phyloP scores from a whole-genome alignment of 331 rosid genomes.

The Malus hybrid region DNA sequence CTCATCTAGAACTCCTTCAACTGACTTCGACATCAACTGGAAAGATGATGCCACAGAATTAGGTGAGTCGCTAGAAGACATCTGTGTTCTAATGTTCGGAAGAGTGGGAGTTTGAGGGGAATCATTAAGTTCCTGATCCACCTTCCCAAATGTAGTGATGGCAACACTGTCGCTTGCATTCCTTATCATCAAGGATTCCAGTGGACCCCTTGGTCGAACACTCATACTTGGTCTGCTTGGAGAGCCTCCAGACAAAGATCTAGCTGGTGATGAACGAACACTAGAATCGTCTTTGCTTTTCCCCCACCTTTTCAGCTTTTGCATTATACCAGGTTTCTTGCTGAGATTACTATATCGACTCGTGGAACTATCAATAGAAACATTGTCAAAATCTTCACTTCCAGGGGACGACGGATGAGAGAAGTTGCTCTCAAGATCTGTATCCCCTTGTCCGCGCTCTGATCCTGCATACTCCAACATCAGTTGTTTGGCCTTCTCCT shows the following conservation, averaged over 20 bases:
- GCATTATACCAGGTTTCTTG: constrained; percentile 68
- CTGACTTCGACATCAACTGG: constrained; percentile 89
- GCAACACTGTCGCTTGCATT: constrained; percentile 63
- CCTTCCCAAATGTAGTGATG: constrained; percentile 69
- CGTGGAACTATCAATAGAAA: constrained; percentile 61
- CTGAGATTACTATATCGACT: constrained; percentile 59
- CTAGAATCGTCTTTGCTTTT: constrained; percentile 76
- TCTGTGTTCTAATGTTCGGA: constrained; percentile 39
- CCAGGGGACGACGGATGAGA: constrained; percentile 94
- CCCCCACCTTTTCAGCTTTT: constrained; percentile 84
- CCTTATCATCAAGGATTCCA: constrained; percentile 73
- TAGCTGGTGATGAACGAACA: constrained; percentile 50
- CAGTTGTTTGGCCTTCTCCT: constrained; percentile 72
- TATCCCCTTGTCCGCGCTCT: constrained; percentile 91
- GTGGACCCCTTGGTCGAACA: constrained; percentile 51
- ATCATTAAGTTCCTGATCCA: constrained; percentile 44
- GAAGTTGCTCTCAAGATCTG: constrained; percentile 79
- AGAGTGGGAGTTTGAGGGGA: constrained; percentile 54
- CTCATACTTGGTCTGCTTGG: constrained; percentile 56
- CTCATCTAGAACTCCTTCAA: constrained; percentile 62
- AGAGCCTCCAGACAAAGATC: constrained; percentile 68
- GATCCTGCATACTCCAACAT: constrained; percentile 92
- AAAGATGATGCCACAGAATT: constrained; percentile 70
- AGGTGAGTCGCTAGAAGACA: constrained; percentile 46
- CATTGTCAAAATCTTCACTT: constrained; percentile 88